Conservation (phyloP, 306 rosid genomes). For the Sophora flavescens region DNA sequence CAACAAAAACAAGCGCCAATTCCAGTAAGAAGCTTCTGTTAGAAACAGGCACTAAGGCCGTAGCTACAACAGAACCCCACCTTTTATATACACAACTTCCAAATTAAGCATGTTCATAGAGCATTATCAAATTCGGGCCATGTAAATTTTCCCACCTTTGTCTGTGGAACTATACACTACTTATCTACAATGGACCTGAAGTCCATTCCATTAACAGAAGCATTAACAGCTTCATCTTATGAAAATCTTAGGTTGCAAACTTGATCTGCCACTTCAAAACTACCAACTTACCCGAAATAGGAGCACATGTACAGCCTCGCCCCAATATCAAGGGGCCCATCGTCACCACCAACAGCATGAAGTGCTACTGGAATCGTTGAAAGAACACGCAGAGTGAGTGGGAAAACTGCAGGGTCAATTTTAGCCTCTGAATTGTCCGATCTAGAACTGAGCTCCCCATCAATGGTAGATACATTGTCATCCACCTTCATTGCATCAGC, state of each 20-base stretch:
- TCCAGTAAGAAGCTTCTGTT: slow-evolving; percentile 63
- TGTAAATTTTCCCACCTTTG: slow-evolving; percentile 43
- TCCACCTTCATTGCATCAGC: slow-evolving; percentile 37
- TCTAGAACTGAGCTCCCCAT: slow-evolving; percentile 31
- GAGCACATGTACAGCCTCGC: slow-evolving; percentile 85
- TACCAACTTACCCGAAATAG: slow-evolving; percentile 58
- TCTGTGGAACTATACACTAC: slow-evolving; percentile 54
- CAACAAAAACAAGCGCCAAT: slow-evolving; percentile 68
- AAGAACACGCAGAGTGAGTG: slow-evolving; percentile 67
- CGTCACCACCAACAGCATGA: slow-evolving; percentile 86
- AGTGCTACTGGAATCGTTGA: slow-evolving; percentile 82
- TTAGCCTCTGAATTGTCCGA: slow-evolving; percentile 41
- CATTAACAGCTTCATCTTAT: slow-evolving; percentile 35
- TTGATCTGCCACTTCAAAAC: slow-evolving; percentile 31
- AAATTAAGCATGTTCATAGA: slow-evolving; percentile 41
- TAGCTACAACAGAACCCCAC: slow-evolving; percentile 49
- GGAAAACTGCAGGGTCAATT: slow-evolving; percentile 73
- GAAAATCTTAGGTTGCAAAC: slow-evolving; percentile 17
- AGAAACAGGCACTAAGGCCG: slow-evolving; percentile 37
- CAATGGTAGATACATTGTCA: slow-evolving; percentile 41
- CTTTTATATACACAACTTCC: slow-evolving; percentile 48
- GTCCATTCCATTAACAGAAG: slow-evolving; percentile 28
- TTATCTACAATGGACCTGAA: slow-evolving; percentile 45
- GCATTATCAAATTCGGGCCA: slow-evolving; percentile 47
- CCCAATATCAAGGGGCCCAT: slow-evolving; percentile 82